phyloP scores from a whole-genome alignment of 1,284 basidiomycete species.

The Ustilago loliicola region DNA sequence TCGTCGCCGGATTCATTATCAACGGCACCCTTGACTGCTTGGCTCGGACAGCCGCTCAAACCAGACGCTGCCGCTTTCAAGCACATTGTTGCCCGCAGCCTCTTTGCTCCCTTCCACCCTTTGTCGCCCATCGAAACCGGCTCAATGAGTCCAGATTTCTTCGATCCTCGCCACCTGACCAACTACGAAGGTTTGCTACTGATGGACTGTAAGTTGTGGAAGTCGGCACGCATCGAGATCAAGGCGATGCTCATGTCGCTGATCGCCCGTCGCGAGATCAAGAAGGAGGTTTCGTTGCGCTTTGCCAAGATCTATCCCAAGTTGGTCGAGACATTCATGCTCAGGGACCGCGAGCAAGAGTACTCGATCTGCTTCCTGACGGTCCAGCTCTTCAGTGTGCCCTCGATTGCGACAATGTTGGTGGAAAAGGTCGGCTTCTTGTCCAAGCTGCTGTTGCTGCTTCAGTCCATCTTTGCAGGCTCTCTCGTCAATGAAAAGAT shows the following conservation, averaged over 20 bases:
- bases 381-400: constrained; percentile 70
- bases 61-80: constrained; percentile 59
- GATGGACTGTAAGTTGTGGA: constrained; percentile 68
- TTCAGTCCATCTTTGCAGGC: constrained; percentile 65
- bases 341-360: constrained; percentile 68
- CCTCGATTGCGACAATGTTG: constrained; percentile 65
- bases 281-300: constrained; percentile 78
- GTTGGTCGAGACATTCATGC: constrained; percentile 67
- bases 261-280: constrained; percentile 79
- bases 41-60: constrained; percentile 33
- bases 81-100: constrained; percentile 50
- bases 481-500: constrained; percentile 34
- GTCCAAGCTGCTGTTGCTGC: constrained; percentile 56
- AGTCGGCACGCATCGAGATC: constrained; percentile 76
- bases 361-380: constrained; percentile 68
- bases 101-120: constrained; percentile 58
- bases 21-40: constrained; percentile 15
- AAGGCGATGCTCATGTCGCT: constrained; percentile 86
- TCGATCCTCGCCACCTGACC: constrained; percentile 58
- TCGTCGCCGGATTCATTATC: constrained; percentile 15
- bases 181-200: constrained; percentile 65
- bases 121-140: constrained; percentile 38
- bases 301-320: constrained; percentile 65
- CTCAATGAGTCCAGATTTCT: constrained; percentile 62
- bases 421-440: constrained; percentile 58